Conservation (phyloP, 257 asterid genomes). For the Verbena officinalis region DNA sequence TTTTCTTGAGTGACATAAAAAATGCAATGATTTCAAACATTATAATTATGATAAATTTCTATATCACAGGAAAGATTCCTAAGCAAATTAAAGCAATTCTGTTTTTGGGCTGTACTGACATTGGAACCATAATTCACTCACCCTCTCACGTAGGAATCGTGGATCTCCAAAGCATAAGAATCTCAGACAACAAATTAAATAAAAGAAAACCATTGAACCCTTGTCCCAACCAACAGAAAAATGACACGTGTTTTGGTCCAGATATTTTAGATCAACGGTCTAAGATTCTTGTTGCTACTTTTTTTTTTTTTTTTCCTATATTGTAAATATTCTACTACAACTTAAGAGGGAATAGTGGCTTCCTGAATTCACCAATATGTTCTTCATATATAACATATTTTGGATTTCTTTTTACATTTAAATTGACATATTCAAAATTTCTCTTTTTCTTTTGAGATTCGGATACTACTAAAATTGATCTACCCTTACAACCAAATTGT, state of each 20-base stretch:
- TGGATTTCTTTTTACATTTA: too few relatives aligned
- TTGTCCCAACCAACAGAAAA: constrained; percentile 5
- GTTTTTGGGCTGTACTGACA: constrained; percentile 13
- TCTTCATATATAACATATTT: background rate
- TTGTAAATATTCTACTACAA: constrained; percentile 10
- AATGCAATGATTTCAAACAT: too few relatives aligned
- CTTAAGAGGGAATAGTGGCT: constrained; percentile 15
- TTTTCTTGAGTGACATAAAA: too few relatives aligned
- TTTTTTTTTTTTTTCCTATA: background rate
- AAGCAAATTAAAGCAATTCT: background rate
- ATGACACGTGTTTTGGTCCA: constrained; percentile 10
- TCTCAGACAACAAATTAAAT: background rate
- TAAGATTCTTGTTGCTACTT: constrained; percentile 16
- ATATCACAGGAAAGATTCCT: constrained; percentile 27
- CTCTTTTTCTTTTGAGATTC: too few relatives aligned
- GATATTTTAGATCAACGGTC: background rate
- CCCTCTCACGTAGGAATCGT: constrained; percentile 3
- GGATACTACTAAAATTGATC: too few relatives aligned
- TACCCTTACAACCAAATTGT: too few relatives aligned
- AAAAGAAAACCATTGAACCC: background rate
- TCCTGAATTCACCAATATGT: background rate
- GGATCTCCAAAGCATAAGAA: constrained; percentile 26
- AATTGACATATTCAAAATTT: too few relatives aligned
- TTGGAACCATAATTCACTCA: constrained; percentile 9
- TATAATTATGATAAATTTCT: background rate